A percentile compares a stretch with the other conserved stretches of the same genome.
phyloP scores from a whole-genome alignment of 371 early-diverging fungal genomes.

The Haplosporangium sp. region DNA sequence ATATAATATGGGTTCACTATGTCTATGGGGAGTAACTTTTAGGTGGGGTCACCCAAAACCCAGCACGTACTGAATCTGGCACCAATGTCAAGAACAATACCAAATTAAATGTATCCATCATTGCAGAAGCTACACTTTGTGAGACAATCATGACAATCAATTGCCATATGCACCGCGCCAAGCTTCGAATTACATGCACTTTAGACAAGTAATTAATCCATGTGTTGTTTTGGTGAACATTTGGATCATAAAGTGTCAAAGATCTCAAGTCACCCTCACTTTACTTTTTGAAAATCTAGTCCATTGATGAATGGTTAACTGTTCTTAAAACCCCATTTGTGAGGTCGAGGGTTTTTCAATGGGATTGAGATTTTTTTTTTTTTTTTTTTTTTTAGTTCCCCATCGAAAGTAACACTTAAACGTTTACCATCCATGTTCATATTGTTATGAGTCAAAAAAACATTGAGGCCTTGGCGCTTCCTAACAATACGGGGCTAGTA shows the following conservation, averaged over 20 bases:
- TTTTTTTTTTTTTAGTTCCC: too few relatives aligned
- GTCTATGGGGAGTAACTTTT: background rate
- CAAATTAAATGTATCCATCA: background rate
- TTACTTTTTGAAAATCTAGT: background rate
- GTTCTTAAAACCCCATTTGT: too few relatives aligned
- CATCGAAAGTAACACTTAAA: too few relatives aligned
- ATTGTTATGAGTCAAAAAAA: too few relatives aligned
- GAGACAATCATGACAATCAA: background rate
- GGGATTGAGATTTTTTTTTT: too few relatives aligned
- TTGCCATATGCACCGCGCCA: constrained; percentile 7
- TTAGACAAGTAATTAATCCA: background rate
- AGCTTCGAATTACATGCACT: background rate
- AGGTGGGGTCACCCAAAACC: background rate
- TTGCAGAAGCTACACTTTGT: background rate
- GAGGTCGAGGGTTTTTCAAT: too few relatives aligned
- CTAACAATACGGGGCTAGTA: background rate
- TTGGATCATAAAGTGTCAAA: constrained; percentile 5
- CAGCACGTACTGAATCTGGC: background rate
- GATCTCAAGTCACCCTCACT: background rate
- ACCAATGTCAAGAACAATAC: background rate
- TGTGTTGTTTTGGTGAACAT: background rate
- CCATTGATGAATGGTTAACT: background rate
- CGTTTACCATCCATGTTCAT: too few relatives aligned
- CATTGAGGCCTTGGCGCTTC: background rate
- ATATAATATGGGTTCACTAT: too few relatives aligned